Evolutionary conservation across 1,139 yeast genomes (phyloP), one percentile per base, ranked within the genome.

Genomic region (Hyphopichia burtonii): DNA sequence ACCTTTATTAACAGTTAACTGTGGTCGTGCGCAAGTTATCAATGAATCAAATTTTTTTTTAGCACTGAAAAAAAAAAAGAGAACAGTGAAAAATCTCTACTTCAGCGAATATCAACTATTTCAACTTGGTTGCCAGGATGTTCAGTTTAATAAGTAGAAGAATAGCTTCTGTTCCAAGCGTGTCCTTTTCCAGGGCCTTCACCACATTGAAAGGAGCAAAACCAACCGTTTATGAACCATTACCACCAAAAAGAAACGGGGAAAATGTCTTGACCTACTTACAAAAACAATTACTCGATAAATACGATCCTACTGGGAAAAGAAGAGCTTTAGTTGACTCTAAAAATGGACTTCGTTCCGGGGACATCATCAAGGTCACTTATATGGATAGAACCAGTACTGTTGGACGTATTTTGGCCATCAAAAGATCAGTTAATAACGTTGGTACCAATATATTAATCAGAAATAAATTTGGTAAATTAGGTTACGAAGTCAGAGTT

Each of bases 401-500:
- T 45, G 73, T 82, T 23, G 97, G 97, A 8, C 83, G 84, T 64
- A 79, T 88, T 2, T 66, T 90, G 39, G 90, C 87, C 47, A 74
- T 89, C 47, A 86, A 85, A 59, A 77, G 90, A 59, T 66, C 70
- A 20, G 64, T 58, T 25, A 74, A 79, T 49, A 83, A 80, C 36
- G 68, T 85, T 37, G 89, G 88, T 40, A 77, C 93, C 22, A 84
- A 86, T 50, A 66, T 90, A 22, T 70, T 88, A 44, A 66, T 90
- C 49, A 82, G 97, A 74, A 88, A 89, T 61, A 87, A 84, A 60
- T 72, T 87, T 53, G 76, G 83, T 47, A 85, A 84, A 55, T 68
- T 87, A 16, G 95, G 95, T 42, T 91, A 88, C 39, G 97, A 90
- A 59, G 68, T 84, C 50, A 74, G 93, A 50, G 78, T 88, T 42